Conservation (phyloP, 2,329 filamentous ascomycete species). For the Fusarium beomiforme region DNA sequence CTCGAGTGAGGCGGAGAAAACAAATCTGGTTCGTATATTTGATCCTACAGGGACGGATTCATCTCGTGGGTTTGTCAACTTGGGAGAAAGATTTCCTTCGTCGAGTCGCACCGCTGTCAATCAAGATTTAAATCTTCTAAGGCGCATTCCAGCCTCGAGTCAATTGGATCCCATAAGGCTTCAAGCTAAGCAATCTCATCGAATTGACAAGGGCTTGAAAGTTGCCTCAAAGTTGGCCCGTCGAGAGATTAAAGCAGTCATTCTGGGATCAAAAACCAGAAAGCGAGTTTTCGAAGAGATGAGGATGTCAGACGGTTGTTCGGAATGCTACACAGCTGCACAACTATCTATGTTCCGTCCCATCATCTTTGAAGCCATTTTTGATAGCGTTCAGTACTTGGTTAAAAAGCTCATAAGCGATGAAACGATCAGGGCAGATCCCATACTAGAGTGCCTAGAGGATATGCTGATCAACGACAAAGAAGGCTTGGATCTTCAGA, state of each 20-base stretch:
- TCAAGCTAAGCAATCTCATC: background rate
- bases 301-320: rapidly evolving
- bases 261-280: background rate
- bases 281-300: background rate
- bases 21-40: no score
- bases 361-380: background rate
- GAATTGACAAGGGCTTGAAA: background rate
- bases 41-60: rapidly evolving
- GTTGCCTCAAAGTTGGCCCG: rapidly evolving
- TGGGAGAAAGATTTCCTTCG: rapidly evolving
- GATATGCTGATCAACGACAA: background rate
- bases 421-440: rapidly evolving
- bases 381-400: background rate
- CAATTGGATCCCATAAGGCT: background rate
- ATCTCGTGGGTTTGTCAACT: rapidly evolving
- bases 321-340: background rate
- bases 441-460: background rate
- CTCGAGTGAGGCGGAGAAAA: no score
- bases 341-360: background rate
- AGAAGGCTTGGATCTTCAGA: background rate
- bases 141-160: rapidly evolving
- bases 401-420: background rate
- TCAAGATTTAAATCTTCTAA: background rate
- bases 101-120: no score
- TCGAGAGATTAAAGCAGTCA: rapidly evolving